Evolutionary conservation across 164 flowering plant species (phyloP).

Genomic region (Hamamelis virginiana): DNA sequence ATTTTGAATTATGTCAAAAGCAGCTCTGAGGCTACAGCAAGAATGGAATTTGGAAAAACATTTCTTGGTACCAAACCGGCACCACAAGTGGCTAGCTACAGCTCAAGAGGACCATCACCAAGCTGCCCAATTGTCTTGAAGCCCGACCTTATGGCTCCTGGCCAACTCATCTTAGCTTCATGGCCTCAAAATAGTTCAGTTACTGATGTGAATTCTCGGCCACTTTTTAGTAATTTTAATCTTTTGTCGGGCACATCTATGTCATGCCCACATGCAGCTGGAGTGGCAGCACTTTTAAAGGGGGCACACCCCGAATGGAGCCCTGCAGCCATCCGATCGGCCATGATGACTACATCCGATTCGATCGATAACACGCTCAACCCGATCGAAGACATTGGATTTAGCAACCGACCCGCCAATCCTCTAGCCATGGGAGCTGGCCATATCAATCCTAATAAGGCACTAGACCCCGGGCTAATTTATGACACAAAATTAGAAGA

Average conservation of each 20-base stretch:
- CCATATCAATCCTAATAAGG: slow-evolving; percentile 63
- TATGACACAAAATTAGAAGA: slow-evolving; percentile 45
- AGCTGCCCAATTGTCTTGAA: slow-evolving; percentile 54
- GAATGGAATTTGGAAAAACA: slow-evolving; percentile 36
- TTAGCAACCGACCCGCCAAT: slow-evolving; percentile 25
- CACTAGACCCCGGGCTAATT: slow-evolving; percentile 68
- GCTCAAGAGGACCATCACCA: slow-evolving; percentile 59
- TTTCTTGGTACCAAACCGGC: slow-evolving; percentile 42
- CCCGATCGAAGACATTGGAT: slow-evolving; percentile 41
- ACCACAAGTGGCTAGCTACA: slow-evolving; percentile 52
- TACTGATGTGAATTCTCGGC: neutral
- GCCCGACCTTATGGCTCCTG: slow-evolving; percentile 71
- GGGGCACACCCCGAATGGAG: slow-evolving; percentile 68
- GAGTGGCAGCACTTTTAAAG: slow-evolving; percentile 59
- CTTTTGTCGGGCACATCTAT: slow-evolving; percentile 69
- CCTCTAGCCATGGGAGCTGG: slow-evolving; percentile 75
- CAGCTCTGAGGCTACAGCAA: slow-evolving; percentile 30
- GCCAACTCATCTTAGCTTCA: slow-evolving; percentile 45
- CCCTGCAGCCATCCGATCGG: slow-evolving; percentile 71
- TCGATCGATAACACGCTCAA: slow-evolving; percentile 35
- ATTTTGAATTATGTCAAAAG: slow-evolving; percentile 35
- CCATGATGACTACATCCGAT: slow-evolving; percentile 69
- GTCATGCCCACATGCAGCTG: slow-evolving; percentile 73
- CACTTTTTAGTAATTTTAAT: slow-evolving; percentile 39
- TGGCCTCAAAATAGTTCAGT: slow-evolving; percentile 40